These are phyloP conservation scores for Colletotrichum phormii DNA, from an alignment of 2,329 filamentous ascomycete species.

Conservation along the genomic window DNA sequence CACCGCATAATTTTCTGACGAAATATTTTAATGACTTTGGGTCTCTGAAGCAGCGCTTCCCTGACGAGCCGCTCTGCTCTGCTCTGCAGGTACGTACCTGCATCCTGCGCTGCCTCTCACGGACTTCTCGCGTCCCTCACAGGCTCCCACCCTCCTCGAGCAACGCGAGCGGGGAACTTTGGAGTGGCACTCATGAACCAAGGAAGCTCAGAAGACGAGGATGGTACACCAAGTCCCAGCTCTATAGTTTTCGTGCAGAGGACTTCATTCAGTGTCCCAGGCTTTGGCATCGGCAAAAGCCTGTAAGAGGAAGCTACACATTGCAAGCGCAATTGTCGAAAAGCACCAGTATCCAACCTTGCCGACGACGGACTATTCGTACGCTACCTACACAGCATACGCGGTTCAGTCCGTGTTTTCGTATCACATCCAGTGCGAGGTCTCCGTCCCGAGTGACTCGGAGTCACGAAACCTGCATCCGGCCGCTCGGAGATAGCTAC, in stretches of 20 bases:
- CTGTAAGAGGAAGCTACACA: background rate
- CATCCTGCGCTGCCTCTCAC: background rate
- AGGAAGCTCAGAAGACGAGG: constrained; percentile 2
- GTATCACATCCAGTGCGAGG: constrained; percentile 24
- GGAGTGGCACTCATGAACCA: constrained; percentile 1
- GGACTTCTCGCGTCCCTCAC: background rate
- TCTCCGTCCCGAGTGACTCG: constrained; percentile 24
- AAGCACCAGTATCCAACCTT: background rate
- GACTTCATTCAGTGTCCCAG: background rate
- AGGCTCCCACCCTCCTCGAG: background rate
- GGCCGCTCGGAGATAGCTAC: constrained; percentile 37
- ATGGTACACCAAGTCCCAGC: background rate
- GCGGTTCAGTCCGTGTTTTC: constrained; percentile 2
- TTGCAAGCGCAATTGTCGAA: background rate
- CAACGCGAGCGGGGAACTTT: background rate
- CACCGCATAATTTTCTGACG: constrained; percentile 35
- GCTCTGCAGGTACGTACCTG: background rate
- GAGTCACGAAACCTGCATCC: constrained; percentile 35
- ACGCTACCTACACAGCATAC: background rate
- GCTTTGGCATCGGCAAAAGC: background rate
- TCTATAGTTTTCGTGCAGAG: background rate
- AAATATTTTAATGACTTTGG: constrained; percentile 1
- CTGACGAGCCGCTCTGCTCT: background rate
- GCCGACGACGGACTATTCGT: too few relatives aligned
- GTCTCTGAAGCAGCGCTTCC: constrained; percentile 21